Evolutionary conservation across 192 early-diverging fungal genomes (phyloP).

Genomic region (Coemansia sp.): DNA sequence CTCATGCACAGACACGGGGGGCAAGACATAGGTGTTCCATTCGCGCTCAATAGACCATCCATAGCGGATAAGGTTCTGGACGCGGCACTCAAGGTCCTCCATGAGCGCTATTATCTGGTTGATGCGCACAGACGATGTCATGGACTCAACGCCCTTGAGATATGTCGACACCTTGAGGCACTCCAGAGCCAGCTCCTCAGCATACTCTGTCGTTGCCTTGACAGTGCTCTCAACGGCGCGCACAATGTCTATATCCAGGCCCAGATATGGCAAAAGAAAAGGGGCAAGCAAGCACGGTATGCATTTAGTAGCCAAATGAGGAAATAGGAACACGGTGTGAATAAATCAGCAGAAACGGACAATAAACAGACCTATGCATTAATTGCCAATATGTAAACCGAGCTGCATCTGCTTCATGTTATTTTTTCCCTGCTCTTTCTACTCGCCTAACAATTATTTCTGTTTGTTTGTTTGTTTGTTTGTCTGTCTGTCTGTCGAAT

Average conservation of each 20-base stretch:
- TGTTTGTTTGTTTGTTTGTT: not conserved
- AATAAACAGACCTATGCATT: constrained; percentile 13
- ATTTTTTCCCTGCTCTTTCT: not conserved
- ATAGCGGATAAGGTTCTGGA: constrained; percentile 50
- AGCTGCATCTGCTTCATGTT: not conserved
- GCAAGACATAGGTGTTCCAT: constrained; percentile 36
- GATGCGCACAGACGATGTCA: constrained; percentile 23
- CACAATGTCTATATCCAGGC: constrained; percentile 34
- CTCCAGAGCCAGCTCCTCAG: constrained; percentile 35
- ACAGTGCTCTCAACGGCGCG: constrained; percentile 25
- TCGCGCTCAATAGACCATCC: constrained; percentile 49
- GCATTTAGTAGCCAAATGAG: constrained; percentile 2
- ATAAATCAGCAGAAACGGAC: constrained; percentile 1
- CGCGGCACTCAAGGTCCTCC: constrained; percentile 36
- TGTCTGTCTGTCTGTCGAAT: not conserved
- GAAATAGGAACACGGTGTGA: not conserved
- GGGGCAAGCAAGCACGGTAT: not conserved
- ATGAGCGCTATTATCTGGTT: constrained; percentile 32
- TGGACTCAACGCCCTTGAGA: constrained; percentile 31
- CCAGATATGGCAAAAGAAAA: not conserved
- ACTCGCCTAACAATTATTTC: not conserved
- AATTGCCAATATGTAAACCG: constrained; percentile 11
- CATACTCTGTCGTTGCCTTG: constrained; percentile 34
- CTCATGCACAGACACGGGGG: not conserved
- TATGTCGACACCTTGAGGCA: constrained; percentile 37